Evolutionary conservation across 495 filamentous ascomycete genomes (phyloP).

Genomic region (Astrothelium subdiscretum): DNA sequence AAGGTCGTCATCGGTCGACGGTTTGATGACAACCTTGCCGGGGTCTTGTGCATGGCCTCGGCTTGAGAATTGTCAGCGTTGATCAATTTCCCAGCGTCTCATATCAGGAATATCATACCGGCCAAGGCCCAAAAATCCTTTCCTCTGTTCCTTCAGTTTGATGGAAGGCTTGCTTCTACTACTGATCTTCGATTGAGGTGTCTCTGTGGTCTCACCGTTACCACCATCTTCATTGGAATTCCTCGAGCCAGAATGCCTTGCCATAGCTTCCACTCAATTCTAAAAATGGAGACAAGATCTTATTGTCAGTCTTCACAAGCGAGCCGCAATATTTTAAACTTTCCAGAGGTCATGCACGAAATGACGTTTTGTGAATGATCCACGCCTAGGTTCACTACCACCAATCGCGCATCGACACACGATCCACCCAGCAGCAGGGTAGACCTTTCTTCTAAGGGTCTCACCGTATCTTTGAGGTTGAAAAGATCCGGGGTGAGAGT

Average conservation of each 20-base stretch:
- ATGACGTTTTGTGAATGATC: background rate
- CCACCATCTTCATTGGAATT: background rate
- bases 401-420: conserved; percentile 1
- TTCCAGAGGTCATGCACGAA: background rate
- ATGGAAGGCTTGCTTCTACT: background rate
- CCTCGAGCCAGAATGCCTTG: background rate
- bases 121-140: background rate
- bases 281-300: background rate
- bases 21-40: background rate
- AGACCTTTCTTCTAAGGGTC: background rate
- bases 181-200: background rate
- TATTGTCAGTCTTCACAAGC: background rate
- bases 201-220: background rate
- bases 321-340: background rate
- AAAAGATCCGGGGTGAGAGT: conserved; percentile 1
- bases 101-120: background rate
- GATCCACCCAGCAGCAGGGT: background rate
- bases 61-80: background rate
- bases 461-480: background rate
- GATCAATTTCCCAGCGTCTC: background rate
- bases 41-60: background rate
- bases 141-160: background rate
- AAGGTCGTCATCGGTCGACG: background rate
- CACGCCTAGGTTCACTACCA: background rate
- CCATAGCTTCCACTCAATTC: background rate